Evolutionary conservation across 2,329 filamentous ascomycete species (phyloP).

Genomic region (Nakataea oryzae): DNA sequence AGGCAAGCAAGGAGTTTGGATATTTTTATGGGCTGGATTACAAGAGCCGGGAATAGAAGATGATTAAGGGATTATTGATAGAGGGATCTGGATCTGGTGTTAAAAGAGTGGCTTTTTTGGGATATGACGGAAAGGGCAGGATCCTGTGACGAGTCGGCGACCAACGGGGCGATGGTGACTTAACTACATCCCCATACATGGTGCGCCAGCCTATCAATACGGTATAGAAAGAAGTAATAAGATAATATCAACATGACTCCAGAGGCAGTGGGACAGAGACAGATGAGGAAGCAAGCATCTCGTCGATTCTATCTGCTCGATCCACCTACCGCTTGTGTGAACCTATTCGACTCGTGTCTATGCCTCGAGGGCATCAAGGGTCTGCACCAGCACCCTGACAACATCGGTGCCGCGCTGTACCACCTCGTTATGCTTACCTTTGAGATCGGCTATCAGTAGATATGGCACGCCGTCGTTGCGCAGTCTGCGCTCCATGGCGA

Average conservation of each 20-base stretch:
- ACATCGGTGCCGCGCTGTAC: slow-evolving; percentile 51
- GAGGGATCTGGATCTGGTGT: neutral
- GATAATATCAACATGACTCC: neutral
- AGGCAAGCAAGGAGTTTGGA: neutral
- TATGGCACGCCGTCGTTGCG: slow-evolving; percentile 22
- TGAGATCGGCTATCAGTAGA: slow-evolving; percentile 32
- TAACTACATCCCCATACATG: neutral
- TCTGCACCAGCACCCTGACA: slow-evolving; percentile 31
- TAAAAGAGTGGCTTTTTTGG: neutral
- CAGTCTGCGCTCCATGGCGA: slow-evolving; percentile 41
- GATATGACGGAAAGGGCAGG: neutral
- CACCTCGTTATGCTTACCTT: slow-evolving; percentile 52
- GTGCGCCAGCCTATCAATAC: neutral
- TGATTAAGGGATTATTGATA: neutral
- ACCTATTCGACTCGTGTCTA: neutral
- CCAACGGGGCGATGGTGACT: too few relatives aligned
- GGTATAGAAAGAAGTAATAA: neutral
- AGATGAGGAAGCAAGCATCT: neutral
- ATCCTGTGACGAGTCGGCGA: neutral
- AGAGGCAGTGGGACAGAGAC: neutral
- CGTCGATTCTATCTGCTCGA: neutral
- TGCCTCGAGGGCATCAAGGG: slow-evolving; percentile 5
- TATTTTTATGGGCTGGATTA: neutral
- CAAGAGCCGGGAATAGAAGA: neutral
- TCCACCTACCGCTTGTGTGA: neutral